Evolutionary conservation across 345 rosid genomes (phyloP).

Genomic region (Litchi chinensis): DNA sequence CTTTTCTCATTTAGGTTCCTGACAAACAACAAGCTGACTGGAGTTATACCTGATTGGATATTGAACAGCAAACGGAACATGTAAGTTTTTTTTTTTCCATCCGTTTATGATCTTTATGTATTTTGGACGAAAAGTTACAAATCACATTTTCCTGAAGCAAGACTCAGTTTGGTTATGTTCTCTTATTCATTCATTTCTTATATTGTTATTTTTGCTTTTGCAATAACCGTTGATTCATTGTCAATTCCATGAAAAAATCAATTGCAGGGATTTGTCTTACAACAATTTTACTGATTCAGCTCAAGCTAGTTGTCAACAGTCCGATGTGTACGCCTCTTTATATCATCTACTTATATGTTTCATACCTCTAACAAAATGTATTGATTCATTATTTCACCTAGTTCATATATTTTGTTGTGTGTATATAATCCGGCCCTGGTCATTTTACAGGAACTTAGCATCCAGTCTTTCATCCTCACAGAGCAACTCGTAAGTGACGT

Average conservation of each 20-base stretch:
- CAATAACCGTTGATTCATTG: neutral
- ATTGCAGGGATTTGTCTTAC: constrained; percentile 80
- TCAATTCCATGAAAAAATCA: neutral
- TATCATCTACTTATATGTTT: neutral
- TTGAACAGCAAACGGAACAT: constrained; percentile 14
- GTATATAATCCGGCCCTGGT: constrained; percentile 36
- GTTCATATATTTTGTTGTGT: neutral
- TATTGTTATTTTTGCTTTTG: neutral
- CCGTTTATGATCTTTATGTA: neutral
- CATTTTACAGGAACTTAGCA: constrained; percentile 59
- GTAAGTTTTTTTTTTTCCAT: constrained; percentile 43
- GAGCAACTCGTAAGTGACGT: constrained; percentile 59
- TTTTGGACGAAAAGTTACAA: too few species aligned
- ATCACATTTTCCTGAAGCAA: neutral
- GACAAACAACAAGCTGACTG: constrained; percentile 71
- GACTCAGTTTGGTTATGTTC: neutral
- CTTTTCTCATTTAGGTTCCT: constrained; percentile 56
- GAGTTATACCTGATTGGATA: constrained; percentile 61
- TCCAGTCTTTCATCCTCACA: constrained; percentile 49
- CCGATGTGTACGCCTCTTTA: constrained; percentile 48
- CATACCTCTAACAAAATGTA: neutral
- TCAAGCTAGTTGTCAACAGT: constrained; percentile 39
- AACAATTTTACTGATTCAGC: constrained; percentile 70
- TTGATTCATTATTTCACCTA: neutral
- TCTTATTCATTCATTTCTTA: neutral